Evolutionary conservation across 176 grass and related monocot species (phyloP), one percentile per base, ranked within the genome.

Genomic region (Oryza punctata): DNA sequence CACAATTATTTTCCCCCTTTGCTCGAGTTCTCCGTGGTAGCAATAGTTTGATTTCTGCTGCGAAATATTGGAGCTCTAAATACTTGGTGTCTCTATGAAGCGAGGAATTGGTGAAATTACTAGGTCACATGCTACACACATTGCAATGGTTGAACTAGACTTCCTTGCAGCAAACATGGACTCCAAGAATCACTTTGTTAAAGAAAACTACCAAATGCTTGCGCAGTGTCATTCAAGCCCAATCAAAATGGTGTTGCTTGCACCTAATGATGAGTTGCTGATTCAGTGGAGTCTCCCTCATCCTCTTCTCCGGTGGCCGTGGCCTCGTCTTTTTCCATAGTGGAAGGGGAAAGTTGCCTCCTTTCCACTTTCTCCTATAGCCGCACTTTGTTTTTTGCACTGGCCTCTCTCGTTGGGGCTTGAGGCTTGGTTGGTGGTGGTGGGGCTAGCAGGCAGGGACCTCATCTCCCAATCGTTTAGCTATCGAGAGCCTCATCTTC

Each of bases 381-480:
- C 72, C 38, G 57, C 28, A 67, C 52, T 73, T 66, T n/a, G 40
- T 80, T 44, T 74, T 67, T 75, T 81, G 63, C 65, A 52, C 63
- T 65, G 40, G 73, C 43, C 41, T 23, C 61, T 73, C 78, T 82
- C 37, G 11, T 78, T 60, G 71, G 43, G 23, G 12, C 70, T 78
- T 60, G 71, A 24, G 23, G 12, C 70, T 41, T 32, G 63, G 74
- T 78, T 18, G 47, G 82, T 61, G 74, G 82, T 82, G 72, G 72
- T 67, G 67, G 83, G 79, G 73, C 3, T 54, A 12, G 72, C 52
- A 81, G 41, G 72, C 52, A 81, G 41, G 68, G 82, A 77, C 77
- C 66, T 78, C 69, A 13, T 44, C 61, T 64, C 84, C 38, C 75
- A 86, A 86, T 90, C 79, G 73, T 90, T 83, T 78, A 11, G 38